These are phyloP conservation scores for Coemansia sp. DNA, from an alignment of 192 early-diverging fungal genomes.

Conservation along the genomic window DNA sequence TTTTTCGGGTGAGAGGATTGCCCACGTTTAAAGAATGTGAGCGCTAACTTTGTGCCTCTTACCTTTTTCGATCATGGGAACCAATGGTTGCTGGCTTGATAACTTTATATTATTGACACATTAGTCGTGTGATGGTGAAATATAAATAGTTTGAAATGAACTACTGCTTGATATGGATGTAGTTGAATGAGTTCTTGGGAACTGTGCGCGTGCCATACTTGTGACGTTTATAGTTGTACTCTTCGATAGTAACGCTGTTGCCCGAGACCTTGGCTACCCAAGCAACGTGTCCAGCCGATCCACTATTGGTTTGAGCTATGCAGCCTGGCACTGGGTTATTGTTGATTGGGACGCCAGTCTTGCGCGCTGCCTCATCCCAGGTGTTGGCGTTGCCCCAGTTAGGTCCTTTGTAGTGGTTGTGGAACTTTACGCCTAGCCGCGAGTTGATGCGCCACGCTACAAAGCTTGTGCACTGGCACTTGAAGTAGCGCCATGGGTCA, in stretches of 20 bases:
- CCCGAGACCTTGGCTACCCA: conserved; percentile 32
- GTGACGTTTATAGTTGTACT: conserved; percentile 4
- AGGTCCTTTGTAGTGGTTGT: conserved; percentile 48
- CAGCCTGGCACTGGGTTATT: conserved; percentile 18
- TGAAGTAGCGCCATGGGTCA: conserved; percentile 49
- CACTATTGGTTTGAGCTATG: conserved; percentile 35
- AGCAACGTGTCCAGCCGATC: conserved; percentile 29
- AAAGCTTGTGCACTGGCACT: conserved; percentile 49
- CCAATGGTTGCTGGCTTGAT: too few species aligned
- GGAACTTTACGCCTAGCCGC: conserved; percentile 43
- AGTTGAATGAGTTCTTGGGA: conserved; percentile 36
- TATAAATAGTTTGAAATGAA: background rate
- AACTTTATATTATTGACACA: background rate
- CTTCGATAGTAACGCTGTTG: conserved; percentile 31
- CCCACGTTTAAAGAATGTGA: background rate
- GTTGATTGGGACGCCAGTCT: conserved; percentile 26
- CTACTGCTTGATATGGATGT: conserved; percentile 29
- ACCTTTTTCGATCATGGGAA: too few species aligned
- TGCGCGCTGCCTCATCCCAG: conserved; percentile 38
- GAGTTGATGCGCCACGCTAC: conserved; percentile 51
- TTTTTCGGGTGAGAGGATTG: background rate
- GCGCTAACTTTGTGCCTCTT: background rate
- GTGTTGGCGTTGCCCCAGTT: conserved; percentile 49
- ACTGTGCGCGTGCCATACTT: conserved; percentile 32
- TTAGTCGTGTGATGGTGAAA: background rate